Evolutionary conservation across 108 stramenopile genomes (phyloP).

Genomic region (Cyclotella atomus): DNA sequence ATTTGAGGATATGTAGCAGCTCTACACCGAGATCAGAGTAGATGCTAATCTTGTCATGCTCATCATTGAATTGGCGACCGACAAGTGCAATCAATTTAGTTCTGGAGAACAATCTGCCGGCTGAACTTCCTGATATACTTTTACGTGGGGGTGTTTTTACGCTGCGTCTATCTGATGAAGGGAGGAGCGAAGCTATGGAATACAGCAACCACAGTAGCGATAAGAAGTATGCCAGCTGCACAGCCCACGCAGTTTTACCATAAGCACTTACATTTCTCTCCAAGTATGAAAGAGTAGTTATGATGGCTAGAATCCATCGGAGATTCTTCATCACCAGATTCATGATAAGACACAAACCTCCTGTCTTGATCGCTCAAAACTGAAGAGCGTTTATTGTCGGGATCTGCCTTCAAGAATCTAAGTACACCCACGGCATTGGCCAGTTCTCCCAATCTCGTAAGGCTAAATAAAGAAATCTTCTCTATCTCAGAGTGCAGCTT

Average conservation of each 20-base stretch:
- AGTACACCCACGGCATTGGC: conserved; percentile 83
- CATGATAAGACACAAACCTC: background rate
- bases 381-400: conserved; percentile 37
- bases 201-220: background rate
- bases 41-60: conserved; percentile 65
- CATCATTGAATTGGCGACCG: conserved; percentile 36
- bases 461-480: conserved; percentile 77
- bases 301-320: background rate
- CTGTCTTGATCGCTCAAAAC: background rate
- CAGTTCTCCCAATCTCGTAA: conserved; percentile 73
- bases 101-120: conserved; percentile 28
- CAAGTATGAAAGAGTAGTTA: conserved; percentile 28
- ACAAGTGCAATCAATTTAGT: conserved; percentile 24
- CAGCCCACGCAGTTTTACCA: too few species aligned
- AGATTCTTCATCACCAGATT: conserved; percentile 8
- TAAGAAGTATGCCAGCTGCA: background rate
- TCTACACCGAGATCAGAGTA: conserved; percentile 81
- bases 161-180: conserved; percentile 22
- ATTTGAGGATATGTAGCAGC: conserved; percentile 81
- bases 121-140: background rate
- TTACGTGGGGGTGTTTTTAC: background rate
- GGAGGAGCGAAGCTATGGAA: conserved; percentile 13
- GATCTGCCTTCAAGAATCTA: conserved; percentile 44
- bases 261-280: conserved; percentile 21
- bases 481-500: conserved; percentile 80